Evolutionary conservation across 768 basidiomycete species (phyloP), one percentile per base, ranked within the genome.

Genomic region (Roridomyces roridus): DNA sequence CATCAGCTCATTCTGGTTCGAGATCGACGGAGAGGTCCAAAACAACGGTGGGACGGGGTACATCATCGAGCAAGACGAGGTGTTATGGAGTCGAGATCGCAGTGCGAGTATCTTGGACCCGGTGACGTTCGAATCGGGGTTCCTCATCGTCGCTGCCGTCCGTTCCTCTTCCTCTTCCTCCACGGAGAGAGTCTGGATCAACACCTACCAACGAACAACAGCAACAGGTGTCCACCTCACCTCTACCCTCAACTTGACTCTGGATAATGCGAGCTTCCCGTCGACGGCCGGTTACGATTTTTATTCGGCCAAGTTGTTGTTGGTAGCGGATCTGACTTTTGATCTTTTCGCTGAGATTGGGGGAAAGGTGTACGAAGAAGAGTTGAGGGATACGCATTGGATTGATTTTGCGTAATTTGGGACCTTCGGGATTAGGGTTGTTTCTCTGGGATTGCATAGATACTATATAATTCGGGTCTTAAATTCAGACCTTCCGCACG

Each of bases 1-100:
- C n/a, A 72, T 83, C 48, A 73, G 78, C 28, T 77, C 75, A 29
- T 81, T 81, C 65, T 81, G 79, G 79, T 83, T 83, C 64, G 68
- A 73, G 24, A 76, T 81, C 7, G 73, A 81, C 55, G 79, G 81
- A 55, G 71, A 73, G 25, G 66, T 65, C 1, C 73, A 78, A 51
- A 70, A 79, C 34, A 81, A 81, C 54, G 74, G 70, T n/a, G 80
- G 81, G 2, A 60, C 57, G 21, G 72, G 72, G n/a, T 82, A 80
- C 60, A 58, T 66, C 14, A 59, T 80, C 15, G 66, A 69, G 35
- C 80, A 82, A 60, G 80, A 82, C 60, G 67, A 73, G 26, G 49
- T 81, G 4, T 60, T 82, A 31, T 79, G 78, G 50, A 75, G 75
- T 7, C 80, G 79, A 7, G 74, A 68, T 63, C 59, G 73, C 55